Evolutionary conservation across 345 rosid species (phyloP), one percentile per base, ranked within the genome.

Genomic region (Acer saccharum): DNA sequence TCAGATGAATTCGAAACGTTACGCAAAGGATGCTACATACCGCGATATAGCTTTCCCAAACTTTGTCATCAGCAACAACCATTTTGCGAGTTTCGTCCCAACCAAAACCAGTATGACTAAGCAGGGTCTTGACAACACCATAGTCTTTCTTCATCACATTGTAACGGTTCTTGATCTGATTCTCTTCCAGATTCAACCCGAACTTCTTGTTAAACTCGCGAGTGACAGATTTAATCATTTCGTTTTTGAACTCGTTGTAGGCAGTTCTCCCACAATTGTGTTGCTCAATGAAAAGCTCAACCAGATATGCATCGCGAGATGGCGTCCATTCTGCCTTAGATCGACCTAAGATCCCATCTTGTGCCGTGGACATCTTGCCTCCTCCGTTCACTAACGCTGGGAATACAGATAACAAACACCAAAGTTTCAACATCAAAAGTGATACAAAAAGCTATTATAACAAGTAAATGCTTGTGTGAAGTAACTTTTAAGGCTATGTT

Each of bases 111-210:
- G 76, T 13, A 65, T 54, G 77, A 71, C 75, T 44, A 61, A 82
- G 82, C 57, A 85, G 60, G 12, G 79, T 80, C 77, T 80, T 85
- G 43, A 80, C 84, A 72, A 82, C 80, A 68, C 82, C 85, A 39
- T 78, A 85, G 48, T 85, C 83, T 80, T 80, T 82, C 77, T 85
- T 80, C 84, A 85, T 82, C 71, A 82, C 88, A 41, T 85, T 85
- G 78, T 80, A 85, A 7, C 83, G 84, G 46, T 85, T 85, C 79
- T 82, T 82, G 20, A 80, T 80, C 73, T 85, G 88, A 74, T 76
- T 85, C 78, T 85, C 88, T 32, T 85, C 88, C 21, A 82, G 76
- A 72, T 68, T 85, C 88, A 82, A 54, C 61, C 73, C 57, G 68
- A 84, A 82, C 66, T 77, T 80, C 64, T 78, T 82, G 25, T 80